Conservation (phyloP, 306 rosid species). For the Sicyos edulis region DNA sequence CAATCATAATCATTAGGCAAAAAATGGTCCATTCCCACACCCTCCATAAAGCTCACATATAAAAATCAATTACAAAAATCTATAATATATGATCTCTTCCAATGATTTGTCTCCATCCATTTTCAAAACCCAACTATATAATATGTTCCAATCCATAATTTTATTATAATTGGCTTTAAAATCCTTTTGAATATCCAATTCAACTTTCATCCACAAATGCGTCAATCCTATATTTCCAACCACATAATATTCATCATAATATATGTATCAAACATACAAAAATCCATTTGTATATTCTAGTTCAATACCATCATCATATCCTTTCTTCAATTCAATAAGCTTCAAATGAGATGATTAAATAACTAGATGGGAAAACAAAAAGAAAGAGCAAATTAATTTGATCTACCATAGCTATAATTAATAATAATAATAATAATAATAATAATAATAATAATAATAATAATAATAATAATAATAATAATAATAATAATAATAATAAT, state of each 20-base stretch:
- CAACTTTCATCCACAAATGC: conserved; percentile 32
- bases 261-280: neutral
- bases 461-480: neutral
- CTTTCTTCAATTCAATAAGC: neutral
- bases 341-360: neutral
- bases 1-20: neutral
- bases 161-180: neutral
- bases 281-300: conserved; percentile 21
- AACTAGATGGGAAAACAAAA: neutral
- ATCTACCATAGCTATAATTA: neutral
- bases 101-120: neutral
- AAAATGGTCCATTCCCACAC: conserved; percentile 4
- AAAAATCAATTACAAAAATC: neutral
- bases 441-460: neutral
- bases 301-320: conserved; percentile 1
- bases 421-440: neutral
- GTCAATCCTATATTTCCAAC: conserved; percentile 21
- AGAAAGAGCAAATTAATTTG: neutral
- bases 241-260: neutral
- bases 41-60: neutral
- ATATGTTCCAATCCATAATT: neutral
- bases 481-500: neutral
- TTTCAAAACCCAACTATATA: neutral
- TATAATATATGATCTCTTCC: too few relatives aligned
- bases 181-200: conserved; percentile 16